phyloP scores from a whole-genome alignment of 2,329 filamentous ascomycete genomes.

The Ascochyta viciae-villosae region DNA sequence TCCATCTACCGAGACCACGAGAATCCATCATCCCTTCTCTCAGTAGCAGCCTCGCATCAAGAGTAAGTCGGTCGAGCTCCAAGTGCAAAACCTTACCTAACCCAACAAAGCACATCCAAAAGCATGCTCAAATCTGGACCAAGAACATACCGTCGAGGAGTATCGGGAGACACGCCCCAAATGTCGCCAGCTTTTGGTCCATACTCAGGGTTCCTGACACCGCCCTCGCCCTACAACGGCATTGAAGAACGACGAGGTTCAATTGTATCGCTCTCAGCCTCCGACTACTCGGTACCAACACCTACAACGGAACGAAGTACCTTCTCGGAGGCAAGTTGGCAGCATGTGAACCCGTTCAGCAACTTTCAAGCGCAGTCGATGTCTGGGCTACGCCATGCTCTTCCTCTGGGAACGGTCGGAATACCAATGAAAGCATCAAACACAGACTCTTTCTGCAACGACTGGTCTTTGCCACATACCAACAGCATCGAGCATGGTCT shows the following conservation, averaged over 20 bases:
- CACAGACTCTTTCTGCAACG: conserved; percentile 10
- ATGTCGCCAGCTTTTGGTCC: conserved; percentile 26
- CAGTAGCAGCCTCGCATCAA: neutral
- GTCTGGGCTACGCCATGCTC: conserved; percentile 23
- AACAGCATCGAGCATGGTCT: conserved; percentile 5
- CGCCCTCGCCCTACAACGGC: conserved; percentile 31
- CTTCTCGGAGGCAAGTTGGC: conserved; percentile 30
- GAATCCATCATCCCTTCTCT: conserved; percentile 4
- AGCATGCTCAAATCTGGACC: conserved; percentile 21
- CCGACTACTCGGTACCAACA: conserved; percentile 36
- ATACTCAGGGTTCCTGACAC: conserved; percentile 34
- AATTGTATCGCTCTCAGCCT: conserved; percentile 33
- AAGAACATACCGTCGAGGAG: conserved; percentile 14
- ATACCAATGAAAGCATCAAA: conserved; percentile 13
- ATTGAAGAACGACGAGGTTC: conserved; percentile 42
- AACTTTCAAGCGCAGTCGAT: conserved; percentile 23
- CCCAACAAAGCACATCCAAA: neutral
- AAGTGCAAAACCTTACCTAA: neutral
- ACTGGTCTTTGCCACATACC: conserved; percentile 9
- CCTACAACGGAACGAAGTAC: conserved; percentile 38
- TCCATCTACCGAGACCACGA: conserved; percentile 11
- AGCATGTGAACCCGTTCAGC: conserved; percentile 25
- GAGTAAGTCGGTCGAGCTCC: neutral
- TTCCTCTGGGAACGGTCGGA: conserved; percentile 10
- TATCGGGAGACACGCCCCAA: conserved; percentile 32